Base-by-base conservation (phyloP, 108 stramenopile species). In the Cyclotella atomus region DNA sequence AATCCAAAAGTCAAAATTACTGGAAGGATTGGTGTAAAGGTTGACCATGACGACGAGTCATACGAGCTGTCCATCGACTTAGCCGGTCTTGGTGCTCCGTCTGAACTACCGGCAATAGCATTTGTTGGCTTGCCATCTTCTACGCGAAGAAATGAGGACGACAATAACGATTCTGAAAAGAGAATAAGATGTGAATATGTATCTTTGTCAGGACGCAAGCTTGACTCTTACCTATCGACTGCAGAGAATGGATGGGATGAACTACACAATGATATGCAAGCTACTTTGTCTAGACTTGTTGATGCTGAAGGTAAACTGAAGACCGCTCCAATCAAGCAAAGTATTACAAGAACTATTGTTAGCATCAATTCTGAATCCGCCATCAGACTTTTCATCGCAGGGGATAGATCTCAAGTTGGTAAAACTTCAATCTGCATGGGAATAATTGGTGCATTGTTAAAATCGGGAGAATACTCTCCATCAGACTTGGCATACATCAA, bases 401-500 rank as follows among this genome's bases (percentile, higher is more conserved):
- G 95, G 1, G 95, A 95, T 85, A 83, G 88, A 34, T 90, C 91
- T 36, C 84, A 92, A 47, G 98, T 98, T 0, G 98, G 98, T 35
- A 99, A 99, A 77, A 88, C 96, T 43, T 92, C 88, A 70, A 85
- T 95, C 25, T 99, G 95, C 83, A 78, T 97, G 50, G 78, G 81
- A 24, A 60, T 82, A n/a, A 62, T 82, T 16, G 81, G 81, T 16
- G 50, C 81, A 14, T 23, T 82, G 56, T 70, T 73, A 32, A 61
- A 75, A 36, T 64, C 76, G 75, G 84, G 83, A 61, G 62, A 73
- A 3, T 93, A 88, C 69, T 23, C 61, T 2, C 77, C 95, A 20
- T 41, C 70, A 25, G 77, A 85, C 16, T 65, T 99, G 46, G 97
- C 96, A 20, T 99, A 99, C 83, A 99, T 99, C 70, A 99, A 99